Evolutionary conservation across 139 green algal genomes (phyloP).

Genomic region (Trebouxia sp.): DNA sequence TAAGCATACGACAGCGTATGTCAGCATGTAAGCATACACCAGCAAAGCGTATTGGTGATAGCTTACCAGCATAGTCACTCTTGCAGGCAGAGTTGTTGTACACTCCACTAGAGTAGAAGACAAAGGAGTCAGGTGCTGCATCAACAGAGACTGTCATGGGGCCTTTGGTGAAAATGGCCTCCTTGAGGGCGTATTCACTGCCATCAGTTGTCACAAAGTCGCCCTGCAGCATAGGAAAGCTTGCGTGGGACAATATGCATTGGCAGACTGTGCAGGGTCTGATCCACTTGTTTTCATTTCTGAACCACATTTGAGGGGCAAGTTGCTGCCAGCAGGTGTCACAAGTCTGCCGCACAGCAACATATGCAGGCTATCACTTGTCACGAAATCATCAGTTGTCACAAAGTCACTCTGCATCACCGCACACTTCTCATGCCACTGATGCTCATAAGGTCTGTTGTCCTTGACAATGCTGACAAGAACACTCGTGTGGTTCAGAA

Average conservation of each 20-base stretch:
- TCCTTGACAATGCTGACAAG: too few relatives aligned
- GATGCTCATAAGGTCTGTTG: too few relatives aligned
- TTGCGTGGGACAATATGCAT: too few relatives aligned
- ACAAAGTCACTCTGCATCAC: constrained; percentile 41
- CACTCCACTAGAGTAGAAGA: constrained; percentile 32
- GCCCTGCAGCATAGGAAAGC: constrained; percentile 12
- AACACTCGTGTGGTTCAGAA: too few relatives aligned
- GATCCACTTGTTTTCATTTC: too few relatives aligned
- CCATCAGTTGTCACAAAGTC: constrained; percentile 49
- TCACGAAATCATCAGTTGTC: neutral
- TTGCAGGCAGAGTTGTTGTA: constrained; percentile 32
- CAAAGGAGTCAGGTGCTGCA: constrained; percentile 29
- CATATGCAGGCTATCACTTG: neutral
- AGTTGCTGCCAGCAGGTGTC: neutral
- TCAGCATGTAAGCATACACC: neutral
- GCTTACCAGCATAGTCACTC: neutral
- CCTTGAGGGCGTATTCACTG: constrained; percentile 48
- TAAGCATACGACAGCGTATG: too few relatives aligned
- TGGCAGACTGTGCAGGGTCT: too few relatives aligned
- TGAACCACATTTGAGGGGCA: neutral
- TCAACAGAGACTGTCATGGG: constrained; percentile 58
- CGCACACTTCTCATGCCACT: too few relatives aligned
- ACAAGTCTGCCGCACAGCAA: neutral
- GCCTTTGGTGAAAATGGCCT: constrained; percentile 48
- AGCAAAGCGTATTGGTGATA: neutral